Conservation (phyloP, 148 eudicot genomes). For the Linanthus parryae region DNA sequence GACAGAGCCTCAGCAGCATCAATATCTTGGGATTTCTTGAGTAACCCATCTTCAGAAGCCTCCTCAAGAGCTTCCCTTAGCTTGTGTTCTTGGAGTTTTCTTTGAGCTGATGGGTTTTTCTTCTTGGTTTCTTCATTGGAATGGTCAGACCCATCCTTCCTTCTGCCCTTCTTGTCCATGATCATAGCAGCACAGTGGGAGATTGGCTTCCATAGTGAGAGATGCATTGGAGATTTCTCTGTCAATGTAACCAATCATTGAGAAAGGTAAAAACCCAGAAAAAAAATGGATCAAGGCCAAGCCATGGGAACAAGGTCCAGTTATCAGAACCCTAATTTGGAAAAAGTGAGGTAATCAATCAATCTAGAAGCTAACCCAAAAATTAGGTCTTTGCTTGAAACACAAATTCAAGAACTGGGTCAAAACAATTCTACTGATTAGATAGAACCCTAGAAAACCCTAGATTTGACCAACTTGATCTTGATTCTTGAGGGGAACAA, state of each 20-base stretch:
- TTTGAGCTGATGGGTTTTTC: slow-evolving; percentile 48
- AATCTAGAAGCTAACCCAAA: slow-evolving; percentile 4
- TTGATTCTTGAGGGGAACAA: neutral
- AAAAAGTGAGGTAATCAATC: slow-evolving; percentile 4
- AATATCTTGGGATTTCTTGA: slow-evolving; percentile 57
- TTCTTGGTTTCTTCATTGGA: slow-evolving; percentile 36
- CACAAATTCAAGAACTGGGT: slow-evolving; percentile 3
- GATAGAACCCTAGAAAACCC: slow-evolving; percentile 23
- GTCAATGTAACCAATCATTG: slow-evolving; percentile 1
- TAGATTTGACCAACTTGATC: slow-evolving; percentile 12
- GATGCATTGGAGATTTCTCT: slow-evolving; percentile 67
- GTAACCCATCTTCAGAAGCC: slow-evolving; percentile 95
- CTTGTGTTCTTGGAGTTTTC: slow-evolving; percentile 68
- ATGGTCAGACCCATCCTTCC: slow-evolving; percentile 49
- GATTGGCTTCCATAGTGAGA: slow-evolving; percentile 93
- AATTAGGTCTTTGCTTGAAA: slow-evolving; percentile 6
- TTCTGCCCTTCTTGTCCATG: slow-evolving; percentile 67
- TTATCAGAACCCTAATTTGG: slow-evolving; percentile 24
- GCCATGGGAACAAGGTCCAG: slow-evolving; percentile 5
- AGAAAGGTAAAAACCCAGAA: slow-evolving; percentile 4
- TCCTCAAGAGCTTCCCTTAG: slow-evolving; percentile 92
- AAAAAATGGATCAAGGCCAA: slow-evolving; percentile 14
- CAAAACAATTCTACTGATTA: slow-evolving; percentile 3
- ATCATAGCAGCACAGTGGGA: slow-evolving; percentile 77
- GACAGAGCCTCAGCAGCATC: slow-evolving; percentile 35